Evolutionary conservation across 148 eudicot species (phyloP), one percentile per base, ranked within the genome.

Genomic region (Silene latifolia): DNA sequence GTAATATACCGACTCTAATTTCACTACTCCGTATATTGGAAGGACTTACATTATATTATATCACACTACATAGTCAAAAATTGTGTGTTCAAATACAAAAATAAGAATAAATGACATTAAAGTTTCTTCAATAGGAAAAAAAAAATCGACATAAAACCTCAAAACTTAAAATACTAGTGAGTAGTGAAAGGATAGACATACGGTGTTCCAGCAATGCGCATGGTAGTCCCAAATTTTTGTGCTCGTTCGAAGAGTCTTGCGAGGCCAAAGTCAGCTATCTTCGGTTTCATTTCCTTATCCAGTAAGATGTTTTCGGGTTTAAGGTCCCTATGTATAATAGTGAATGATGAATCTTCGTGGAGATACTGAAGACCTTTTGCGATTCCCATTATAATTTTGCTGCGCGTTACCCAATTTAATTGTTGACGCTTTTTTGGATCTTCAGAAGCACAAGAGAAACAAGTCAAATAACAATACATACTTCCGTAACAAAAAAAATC

Each of bases 191-290:
- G 61, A 29, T 4, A 2, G 65, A 5, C 80, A 44, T 77, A 77
- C 80, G 60, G 39, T 71, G 80, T 77, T 63, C 80, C 80, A 1
- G 72, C 42, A 18, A 71, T 62, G 69, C 76, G 32, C 48, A 86
- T 89, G 32, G 97, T 92, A 84, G 84, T 87, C 13, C 83, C 86
- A 60, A 78, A 87, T 66, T 82, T 78, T 77, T 86, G 81, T 64
- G 90, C 85, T 35, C 76, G 74, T 58, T 77, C 91, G 79, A 89
- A 87, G 32, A 75, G 76, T 74, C 88, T 83, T 61, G 87, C 92
- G 24, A 85, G 84, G 15, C 95, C 95, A 67, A 92, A 92, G 80
- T 92, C 95, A 4, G 92, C 86, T 71, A 90, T 88, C 82, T 90
- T 90, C 7, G 90, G 79, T 20, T 69, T 67, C 64, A 84, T 76